These are phyloP conservation scores for Candida michaelii DNA, from an alignment of 805 yeast genomes.

Conservation along the genomic window DNA sequence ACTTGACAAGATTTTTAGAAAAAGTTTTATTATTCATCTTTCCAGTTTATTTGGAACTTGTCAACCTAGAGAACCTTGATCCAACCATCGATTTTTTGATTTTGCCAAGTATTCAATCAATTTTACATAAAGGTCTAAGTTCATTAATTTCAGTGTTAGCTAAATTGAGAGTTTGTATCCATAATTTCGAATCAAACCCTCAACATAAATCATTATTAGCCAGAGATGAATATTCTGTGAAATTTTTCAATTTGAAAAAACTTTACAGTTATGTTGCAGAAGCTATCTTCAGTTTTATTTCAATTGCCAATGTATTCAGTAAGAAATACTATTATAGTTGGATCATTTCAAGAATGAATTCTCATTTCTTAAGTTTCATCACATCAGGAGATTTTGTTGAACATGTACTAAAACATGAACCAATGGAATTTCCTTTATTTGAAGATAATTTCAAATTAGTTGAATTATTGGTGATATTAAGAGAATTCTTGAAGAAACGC, in stretches of 20 bases:
- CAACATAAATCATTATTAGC: conserved; percentile 1
- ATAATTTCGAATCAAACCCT: conserved; percentile 2
- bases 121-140: conserved; percentile 9
- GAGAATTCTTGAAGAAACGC: conserved; percentile 5
- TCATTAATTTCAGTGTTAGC: conserved; percentile 4
- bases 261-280: conserved; percentile 6
- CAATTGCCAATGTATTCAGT: conserved; percentile 9
- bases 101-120: conserved; percentile 10
- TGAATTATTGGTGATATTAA: conserved; percentile 4
- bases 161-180: conserved; percentile 5
- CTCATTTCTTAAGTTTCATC: conserved; percentile 1
- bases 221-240: conserved; percentile 2
- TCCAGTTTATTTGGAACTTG: conserved; percentile 9
- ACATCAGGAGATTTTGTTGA: conserved; percentile 8
- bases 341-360: conserved; percentile 8
- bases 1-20: conserved; percentile 8
- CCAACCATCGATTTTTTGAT: conserved; percentile 6
- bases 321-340: conserved; percentile 11
- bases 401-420: neutral
- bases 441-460: conserved; percentile 6
- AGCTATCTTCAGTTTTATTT: conserved; percentile 5
- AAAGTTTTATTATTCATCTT: conserved; percentile 7
- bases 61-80: conserved; percentile 2
- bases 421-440: conserved; percentile 8
- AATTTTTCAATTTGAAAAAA: conserved; percentile 6